Evolutionary conservation across 1,139 yeast genomes (phyloP), one percentile per base, ranked within the genome.

Genomic region (Suhomyces panamericanus): DNA sequence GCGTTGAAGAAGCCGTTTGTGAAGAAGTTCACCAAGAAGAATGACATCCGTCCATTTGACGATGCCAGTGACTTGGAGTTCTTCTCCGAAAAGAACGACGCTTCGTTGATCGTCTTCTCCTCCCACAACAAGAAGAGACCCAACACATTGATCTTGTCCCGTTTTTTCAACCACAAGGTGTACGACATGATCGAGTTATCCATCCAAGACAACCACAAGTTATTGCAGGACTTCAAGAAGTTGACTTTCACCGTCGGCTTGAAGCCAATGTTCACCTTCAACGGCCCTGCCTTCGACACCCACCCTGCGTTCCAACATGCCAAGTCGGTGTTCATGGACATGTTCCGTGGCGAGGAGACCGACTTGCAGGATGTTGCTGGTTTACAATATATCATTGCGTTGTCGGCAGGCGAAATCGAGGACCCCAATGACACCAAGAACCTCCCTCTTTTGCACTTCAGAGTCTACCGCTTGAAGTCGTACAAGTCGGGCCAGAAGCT

Each of bases 111-210:
- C 61, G 96, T 93, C n/a, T 75, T 91, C 46, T 80, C 91, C 7
- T 76, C 89, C 15, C 81, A 81, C 67, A 89, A 88, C 63, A 95
- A 93, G 68, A 93, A 95, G 73, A 81, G 99, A 66, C 96, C 96
- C 51, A 89, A 91, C 66, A 89, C 90, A 50, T 73, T 93, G 58
- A 88, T 95, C 2, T 93, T 90, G 65, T 75, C 85, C 31, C 80
- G 99, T 63, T 89, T 96, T 38, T 93, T 93, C 73, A 90, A 89
- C 64, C 87, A 82, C 67, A 87, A 89, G 64, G 72, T 93, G 17
- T 91, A 85, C 62, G 99, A 93, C 63, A 93, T 93, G 97, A 75
- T 93, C 59, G 99, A 95, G 70, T 75, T 93, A 50, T 79, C 87
- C 45, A 80, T 91, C 42, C 83, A 81, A 52, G 80, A 80, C 43